These are phyloP conservation scores for Xylona heveae DNA, from an alignment of 495 filamentous ascomycete genomes.

Conservation along the genomic window DNA sequence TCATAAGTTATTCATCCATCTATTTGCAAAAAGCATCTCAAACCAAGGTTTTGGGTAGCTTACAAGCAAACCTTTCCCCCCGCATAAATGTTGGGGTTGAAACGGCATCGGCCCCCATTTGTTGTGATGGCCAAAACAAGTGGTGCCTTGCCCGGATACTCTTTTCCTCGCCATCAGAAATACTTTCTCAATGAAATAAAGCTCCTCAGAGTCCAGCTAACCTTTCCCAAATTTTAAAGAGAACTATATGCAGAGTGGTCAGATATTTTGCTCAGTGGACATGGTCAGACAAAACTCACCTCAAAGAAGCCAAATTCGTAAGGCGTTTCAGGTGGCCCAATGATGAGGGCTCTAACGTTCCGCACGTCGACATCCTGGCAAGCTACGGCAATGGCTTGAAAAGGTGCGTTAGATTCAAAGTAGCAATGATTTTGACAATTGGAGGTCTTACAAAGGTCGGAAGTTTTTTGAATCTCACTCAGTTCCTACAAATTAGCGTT, in stretches of 20 bases:
- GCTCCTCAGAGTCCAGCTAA: constrained; percentile 16
- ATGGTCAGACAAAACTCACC: constrained; percentile 22
- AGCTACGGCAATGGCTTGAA: constrained; percentile 58
- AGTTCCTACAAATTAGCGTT: constrained; percentile 39
- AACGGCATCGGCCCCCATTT: constrained; percentile 66
- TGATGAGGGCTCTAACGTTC: constrained; percentile 69
- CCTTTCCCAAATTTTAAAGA: constrained; percentile 43
- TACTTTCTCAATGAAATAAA: constrained; percentile 8
- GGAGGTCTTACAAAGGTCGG: constrained; percentile 50
- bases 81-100: constrained; percentile 95
- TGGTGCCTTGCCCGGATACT: constrained; percentile 76
- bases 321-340: constrained; percentile 84
- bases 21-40: background rate
- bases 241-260: no score
- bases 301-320: constrained; percentile 98
- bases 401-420: constrained; percentile 1
- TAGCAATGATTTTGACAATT: constrained; percentile 3
- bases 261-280: constrained; percentile 9
- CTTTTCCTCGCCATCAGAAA: no score
- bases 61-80: constrained; percentile 83
- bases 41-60: constrained; percentile 9
- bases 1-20: no score
- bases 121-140: constrained; percentile 59
- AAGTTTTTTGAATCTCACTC: constrained; percentile 55
- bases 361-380: constrained; percentile 75